Conservation (phyloP, 1,139 yeast genomes). For the Schwanniomyces etchellsii region DNA sequence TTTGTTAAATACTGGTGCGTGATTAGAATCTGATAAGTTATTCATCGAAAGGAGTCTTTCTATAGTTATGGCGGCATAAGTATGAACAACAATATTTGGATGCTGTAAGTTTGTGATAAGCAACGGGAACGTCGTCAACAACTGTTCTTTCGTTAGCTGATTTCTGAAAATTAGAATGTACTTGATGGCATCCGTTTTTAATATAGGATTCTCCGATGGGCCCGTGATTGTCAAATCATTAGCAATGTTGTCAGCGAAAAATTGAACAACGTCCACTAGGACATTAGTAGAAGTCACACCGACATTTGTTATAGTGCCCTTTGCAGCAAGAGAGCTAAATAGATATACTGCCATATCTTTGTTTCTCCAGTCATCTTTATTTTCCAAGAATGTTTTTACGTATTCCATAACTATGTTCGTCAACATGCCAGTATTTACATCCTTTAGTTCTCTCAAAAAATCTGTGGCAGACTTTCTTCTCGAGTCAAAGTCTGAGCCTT, state of each 20-base stretch:
- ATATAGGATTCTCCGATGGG: constrained; percentile 53
- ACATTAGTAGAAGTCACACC: constrained; percentile 90
- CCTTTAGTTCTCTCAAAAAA: constrained; percentile 81
- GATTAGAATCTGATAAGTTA: constrained; percentile 40
- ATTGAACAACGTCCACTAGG: constrained; percentile 78
- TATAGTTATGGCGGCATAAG: constrained; percentile 89
- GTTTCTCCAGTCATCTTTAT: constrained; percentile 64
- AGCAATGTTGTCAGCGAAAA: constrained; percentile 76
- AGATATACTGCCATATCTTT: constrained; percentile 86
- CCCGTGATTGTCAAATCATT: constrained; percentile 63
- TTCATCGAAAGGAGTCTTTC: constrained; percentile 84
- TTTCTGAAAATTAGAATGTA: constrained; percentile 87
- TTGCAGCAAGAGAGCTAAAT: constrained; percentile 85
- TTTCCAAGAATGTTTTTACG: constrained; percentile 59
- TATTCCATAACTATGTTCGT: constrained; percentile 77
- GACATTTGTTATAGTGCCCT: constrained; percentile 75
- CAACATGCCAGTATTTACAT: constrained; percentile 66
- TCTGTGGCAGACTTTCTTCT: constrained; percentile 90
- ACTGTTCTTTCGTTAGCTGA: constrained; percentile 82
- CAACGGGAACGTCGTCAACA: constrained; percentile 75
- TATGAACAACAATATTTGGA: constrained; percentile 75
- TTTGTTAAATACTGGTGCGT: constrained; percentile 58
- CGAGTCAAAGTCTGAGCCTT: constrained; percentile 91
- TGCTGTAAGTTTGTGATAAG: constrained; percentile 62
- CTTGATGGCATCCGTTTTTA: constrained; percentile 89